Conservation (phyloP, 192 early-diverging fungal genomes). For the Funneliformis mosseae region DNA sequence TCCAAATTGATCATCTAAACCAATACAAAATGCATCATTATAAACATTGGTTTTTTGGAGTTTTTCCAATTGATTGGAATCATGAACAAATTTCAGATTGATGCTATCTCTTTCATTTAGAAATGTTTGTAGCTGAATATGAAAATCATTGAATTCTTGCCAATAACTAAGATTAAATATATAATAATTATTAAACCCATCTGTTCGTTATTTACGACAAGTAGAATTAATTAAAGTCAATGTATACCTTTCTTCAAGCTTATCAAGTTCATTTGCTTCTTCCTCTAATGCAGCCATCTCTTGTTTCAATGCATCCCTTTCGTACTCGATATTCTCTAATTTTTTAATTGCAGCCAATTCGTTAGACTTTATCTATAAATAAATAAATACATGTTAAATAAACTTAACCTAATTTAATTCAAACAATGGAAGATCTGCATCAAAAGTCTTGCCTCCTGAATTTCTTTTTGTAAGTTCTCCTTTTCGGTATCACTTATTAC, state of each 20-base stretch:
- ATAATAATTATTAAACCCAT: neutral
- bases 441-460: conserved; percentile 49
- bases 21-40: conserved; percentile 92
- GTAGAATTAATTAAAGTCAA: neutral
- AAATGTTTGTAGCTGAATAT: conserved; percentile 61
- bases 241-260: conserved; percentile 59
- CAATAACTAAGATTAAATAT: conserved; percentile 48
- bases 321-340: conserved; percentile 51
- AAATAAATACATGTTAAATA: conserved; percentile 14
- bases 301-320: conserved; percentile 47
- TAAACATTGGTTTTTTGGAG: conserved; percentile 93
- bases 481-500: conserved; percentile 52
- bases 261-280: conserved; percentile 55
- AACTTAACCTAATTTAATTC: conserved; percentile 2
- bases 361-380: conserved; percentile 38
- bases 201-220: neutral
- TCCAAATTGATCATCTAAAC: conserved; percentile 82
- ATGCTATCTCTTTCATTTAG: conserved; percentile 79
- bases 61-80: conserved; percentile 73
- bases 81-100: conserved; percentile 77
- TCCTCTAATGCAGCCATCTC: conserved; percentile 55
- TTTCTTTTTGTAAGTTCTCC: conserved; percentile 55
- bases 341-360: conserved; percentile 49
- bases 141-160: conserved; percentile 77
- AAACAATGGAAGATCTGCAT: conserved; percentile 35